Base-by-base conservation (phyloP, 179 eudicot genomes). In the Corrigiola litoralis region DNA sequence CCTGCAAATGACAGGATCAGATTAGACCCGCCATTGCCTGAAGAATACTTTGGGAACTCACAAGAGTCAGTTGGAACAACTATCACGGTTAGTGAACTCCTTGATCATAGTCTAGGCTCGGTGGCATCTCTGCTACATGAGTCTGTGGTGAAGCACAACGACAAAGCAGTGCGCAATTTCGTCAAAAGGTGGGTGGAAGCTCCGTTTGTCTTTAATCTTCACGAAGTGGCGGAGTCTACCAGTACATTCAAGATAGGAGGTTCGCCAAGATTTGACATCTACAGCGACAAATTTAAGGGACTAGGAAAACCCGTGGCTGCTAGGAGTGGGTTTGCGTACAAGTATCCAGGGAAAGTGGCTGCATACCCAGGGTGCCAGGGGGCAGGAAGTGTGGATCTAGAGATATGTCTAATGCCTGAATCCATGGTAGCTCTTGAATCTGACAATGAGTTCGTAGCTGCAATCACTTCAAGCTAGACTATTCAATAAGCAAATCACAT, bases 31-130 rank as follows among this genome's bases (percentile, higher is more conserved):
- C 36, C 59, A 31, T 54, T 54, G 40, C 11, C 59, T 5, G 11
- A 32, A 29, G 24, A 29, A 16, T 54, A 54, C 59, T 54, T 54
- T 32, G 59, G 59, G 20, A 54, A 54, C 59, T 31, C 59, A 18
- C 38, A 29, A 6, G 20, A 54, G 6, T 1, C 37, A 31, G 16
- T 32, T 2, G 0, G 3, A 5, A 49, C 54, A 31, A 31, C 21
- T 16, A 6, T 17, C 8, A 13, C 38, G 16, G 23, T 16, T 14
- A 7, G 59, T 14, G 10, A 54, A n/a, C 11, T 54, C 4, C 40
- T 54, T 11, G 40, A n/a, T 3, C 24, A 31, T 2, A 32, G 36
- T 17, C 9, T 54, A 32, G 59, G 59, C 1, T 32, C 12, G 59
- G 59, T 32, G 8, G 59, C 59, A 3, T 1, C 3, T 13, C 3